phyloP scores from a whole-genome alignment of 805 yeast genomes.

The Barnettozyma sucrosica region DNA sequence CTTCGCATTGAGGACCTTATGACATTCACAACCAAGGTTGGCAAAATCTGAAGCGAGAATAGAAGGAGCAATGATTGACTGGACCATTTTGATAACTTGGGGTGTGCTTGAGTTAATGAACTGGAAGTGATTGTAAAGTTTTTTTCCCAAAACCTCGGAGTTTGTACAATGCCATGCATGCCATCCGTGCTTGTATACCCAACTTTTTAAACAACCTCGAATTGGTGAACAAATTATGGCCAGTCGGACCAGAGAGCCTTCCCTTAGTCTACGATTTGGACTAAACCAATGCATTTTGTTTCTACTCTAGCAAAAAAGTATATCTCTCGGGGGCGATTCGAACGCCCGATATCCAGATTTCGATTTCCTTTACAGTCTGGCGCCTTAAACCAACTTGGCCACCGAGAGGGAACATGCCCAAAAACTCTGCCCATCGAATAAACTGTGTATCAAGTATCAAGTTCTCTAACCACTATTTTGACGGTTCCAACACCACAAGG shows the following conservation, averaged over 20 bases:
- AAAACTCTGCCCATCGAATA: neutral
- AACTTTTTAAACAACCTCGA: too few species aligned
- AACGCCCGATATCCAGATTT: slow-evolving; percentile 45
- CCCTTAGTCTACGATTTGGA: too few species aligned
- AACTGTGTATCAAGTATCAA: neutral
- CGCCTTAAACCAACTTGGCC: slow-evolving; percentile 43
- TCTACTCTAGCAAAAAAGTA: slow-evolving; percentile 17
- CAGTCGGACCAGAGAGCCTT: too few species aligned
- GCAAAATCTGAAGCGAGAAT: slow-evolving; percentile 91
- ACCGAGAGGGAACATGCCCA: slow-evolving; percentile 29
- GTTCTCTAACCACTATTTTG: too few species aligned
- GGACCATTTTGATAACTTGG: slow-evolving; percentile 44
- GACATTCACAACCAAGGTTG: slow-evolving; percentile 82
- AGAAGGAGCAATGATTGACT: slow-evolving; percentile 88
- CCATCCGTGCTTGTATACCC: too few species aligned
- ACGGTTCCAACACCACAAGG: too few species aligned
- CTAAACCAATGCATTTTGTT: too few species aligned
- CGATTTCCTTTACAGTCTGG: slow-evolving; percentile 37
- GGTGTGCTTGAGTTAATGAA: neutral
- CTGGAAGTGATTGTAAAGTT: neutral
- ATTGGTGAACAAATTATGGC: too few species aligned
- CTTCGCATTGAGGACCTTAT: slow-evolving; percentile 66
- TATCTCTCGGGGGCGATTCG: slow-evolving; percentile 48
- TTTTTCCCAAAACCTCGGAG: neutral
- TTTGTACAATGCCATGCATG: too few species aligned